Percentiles rank a stretch among this genome's conserved stretches.
Evolutionary conservation across 768 basidiomycete species (phyloP).

Genomic region (Leccinellum luteum): DNA sequence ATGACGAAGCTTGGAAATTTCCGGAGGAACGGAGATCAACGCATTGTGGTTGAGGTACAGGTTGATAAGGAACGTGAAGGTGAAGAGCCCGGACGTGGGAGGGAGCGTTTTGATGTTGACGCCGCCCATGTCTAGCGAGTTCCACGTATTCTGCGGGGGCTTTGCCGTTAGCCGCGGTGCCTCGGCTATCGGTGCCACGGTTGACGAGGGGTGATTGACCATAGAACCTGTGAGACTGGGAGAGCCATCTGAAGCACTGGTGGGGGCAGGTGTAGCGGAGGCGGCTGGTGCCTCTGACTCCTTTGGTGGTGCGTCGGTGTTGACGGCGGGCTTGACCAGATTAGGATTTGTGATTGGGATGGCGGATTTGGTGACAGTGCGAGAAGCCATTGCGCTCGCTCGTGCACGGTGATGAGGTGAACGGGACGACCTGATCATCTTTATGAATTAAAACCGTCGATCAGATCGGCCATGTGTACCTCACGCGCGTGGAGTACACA

Average conservation of each 20-base stretch:
- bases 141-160: conserved; percentile 81
- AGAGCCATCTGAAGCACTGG: conserved; percentile 33
- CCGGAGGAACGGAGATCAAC: conserved; percentile 71
- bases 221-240: conserved; percentile 32
- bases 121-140: conserved; percentile 93
- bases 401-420: conserved; percentile 94
- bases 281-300: conserved; percentile 31
- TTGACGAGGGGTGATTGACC: conserved; percentile 70
- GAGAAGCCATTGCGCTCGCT: conserved; percentile 90
- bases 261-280: conserved; percentile 31
- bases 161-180: conserved; percentile 63
- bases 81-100: conserved; percentile 66
- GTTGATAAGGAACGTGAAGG: conserved; percentile 89
- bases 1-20: conserved; percentile 81
- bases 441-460: conserved; percentile 17
- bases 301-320: conserved; percentile 25
- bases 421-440: conserved; percentile 83
- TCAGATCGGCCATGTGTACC: conserved; percentile 18
- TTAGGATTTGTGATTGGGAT: conserved; percentile 94
- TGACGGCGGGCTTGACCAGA: conserved; percentile 45
- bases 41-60: conserved; percentile 97
- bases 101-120: conserved; percentile 91
- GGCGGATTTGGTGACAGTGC: conserved; percentile 81
- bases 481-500: conserved; percentile 42
- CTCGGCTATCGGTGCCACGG: conserved; percentile 69